A percentile compares a stretch with the other conserved stretches of the same genome.
phyloP scores from a whole-genome alignment of 768 basidiomycete genomes.

The Suillus subluteus region DNA sequence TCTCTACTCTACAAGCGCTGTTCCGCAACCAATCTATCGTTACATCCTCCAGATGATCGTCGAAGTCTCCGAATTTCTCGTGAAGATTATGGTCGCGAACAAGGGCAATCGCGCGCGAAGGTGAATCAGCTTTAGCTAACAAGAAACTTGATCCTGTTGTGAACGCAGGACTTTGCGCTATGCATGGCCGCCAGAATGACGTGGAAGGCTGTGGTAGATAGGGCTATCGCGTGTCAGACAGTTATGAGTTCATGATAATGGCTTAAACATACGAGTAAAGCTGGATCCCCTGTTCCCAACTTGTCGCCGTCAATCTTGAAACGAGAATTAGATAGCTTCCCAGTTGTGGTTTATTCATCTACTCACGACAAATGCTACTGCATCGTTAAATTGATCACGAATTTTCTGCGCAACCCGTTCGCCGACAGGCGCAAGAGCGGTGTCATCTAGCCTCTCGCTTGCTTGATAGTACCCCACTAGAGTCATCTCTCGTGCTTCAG shows the following conservation, averaged over 20 bases:
- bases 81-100: constrained; percentile 57
- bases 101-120: constrained; percentile 49
- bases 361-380: constrained; percentile 73
- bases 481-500: constrained; percentile 51
- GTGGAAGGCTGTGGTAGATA: constrained; percentile 47
- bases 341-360: not conserved
- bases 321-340: constrained; percentile 12
- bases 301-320: constrained; percentile 63
- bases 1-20: constrained; percentile 31
- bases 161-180: constrained; percentile 45
- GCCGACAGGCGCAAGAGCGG: constrained; percentile 63
- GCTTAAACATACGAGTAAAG: constrained; percentile 55
- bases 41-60: constrained; percentile 81
- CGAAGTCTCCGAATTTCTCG: constrained; percentile 73
- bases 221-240: constrained; percentile 41
- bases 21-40: constrained; percentile 54
- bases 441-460: constrained; percentile 63
- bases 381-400: constrained; percentile 53
- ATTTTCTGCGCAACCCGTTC: constrained; percentile 65
- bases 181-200: constrained; percentile 50
- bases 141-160: constrained; percentile 48
- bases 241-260: constrained; percentile 4
- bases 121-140: constrained; percentile 48
- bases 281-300: constrained; percentile 54
- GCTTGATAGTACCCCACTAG: constrained; percentile 82